phyloP scores from a whole-genome alignment of 768 basidiomycete genomes.

The Mycena amicta region DNA sequence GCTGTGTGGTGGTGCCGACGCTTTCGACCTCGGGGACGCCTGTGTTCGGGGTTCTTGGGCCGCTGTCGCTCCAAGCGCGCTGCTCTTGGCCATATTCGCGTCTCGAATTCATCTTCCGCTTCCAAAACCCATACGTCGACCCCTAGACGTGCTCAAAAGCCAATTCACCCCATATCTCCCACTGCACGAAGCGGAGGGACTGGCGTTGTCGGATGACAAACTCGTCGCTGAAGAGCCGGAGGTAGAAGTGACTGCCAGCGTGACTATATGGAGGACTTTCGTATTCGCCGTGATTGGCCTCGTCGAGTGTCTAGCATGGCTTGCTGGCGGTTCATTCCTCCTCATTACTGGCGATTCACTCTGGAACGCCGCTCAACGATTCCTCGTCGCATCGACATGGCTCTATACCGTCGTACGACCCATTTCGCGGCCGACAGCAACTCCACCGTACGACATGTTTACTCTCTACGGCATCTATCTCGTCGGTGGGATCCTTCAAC shows the following conservation, averaged over 20 bases:
- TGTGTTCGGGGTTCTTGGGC: slow-evolving; percentile 58
- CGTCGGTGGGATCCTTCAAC: slow-evolving; percentile 43
- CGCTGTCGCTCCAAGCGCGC: slow-evolving; percentile 47
- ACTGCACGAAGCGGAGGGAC: slow-evolving; percentile 58
- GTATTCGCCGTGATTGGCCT: neutral
- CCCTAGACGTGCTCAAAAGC: slow-evolving; percentile 28
- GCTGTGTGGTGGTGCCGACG: slow-evolving; percentile 34
- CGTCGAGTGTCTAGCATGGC: slow-evolving; percentile 54
- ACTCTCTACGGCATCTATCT: slow-evolving; percentile 56
- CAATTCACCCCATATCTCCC: slow-evolving; percentile 49
- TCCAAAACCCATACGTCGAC: slow-evolving; percentile 28
- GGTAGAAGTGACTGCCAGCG: neutral
- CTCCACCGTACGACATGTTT: slow-evolving; percentile 67
- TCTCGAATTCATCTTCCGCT: slow-evolving; percentile 31
- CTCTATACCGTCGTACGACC: slow-evolving; percentile 64
- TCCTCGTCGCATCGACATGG: slow-evolving; percentile 46
- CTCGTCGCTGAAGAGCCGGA: neutral
- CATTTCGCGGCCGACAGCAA: slow-evolving; percentile 52
- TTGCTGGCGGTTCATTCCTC: slow-evolving; percentile 58
- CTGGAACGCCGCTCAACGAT: slow-evolving; percentile 41
- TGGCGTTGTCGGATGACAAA: slow-evolving; percentile 20
- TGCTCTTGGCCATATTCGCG: slow-evolving; percentile 48
- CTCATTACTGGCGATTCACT: slow-evolving; percentile 39
- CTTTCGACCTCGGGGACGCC: slow-evolving; percentile 44
- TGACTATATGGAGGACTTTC: neutral